Conservation (phyloP, 2,329 filamentous ascomycete genomes). For the Mycosphaerella arachidis region DNA sequence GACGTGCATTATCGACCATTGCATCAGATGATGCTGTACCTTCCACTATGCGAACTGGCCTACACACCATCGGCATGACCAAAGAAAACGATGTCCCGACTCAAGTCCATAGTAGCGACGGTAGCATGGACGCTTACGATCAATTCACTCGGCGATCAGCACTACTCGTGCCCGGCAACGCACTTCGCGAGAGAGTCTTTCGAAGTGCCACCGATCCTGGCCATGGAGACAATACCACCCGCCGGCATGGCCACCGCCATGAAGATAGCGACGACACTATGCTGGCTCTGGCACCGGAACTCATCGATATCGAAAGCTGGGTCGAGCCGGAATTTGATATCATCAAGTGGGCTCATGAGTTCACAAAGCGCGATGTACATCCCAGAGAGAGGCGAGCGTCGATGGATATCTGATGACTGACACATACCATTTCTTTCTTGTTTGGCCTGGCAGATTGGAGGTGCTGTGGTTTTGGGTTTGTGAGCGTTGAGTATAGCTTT, state of each 20-base stretch:
- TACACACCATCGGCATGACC: constrained; percentile 3
- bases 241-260: constrained; percentile 8
- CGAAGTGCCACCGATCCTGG: constrained; percentile 5
- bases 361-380: constrained; percentile 34
- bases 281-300: constrained; percentile 30
- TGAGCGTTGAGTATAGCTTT: neutral
- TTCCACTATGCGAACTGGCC: neutral
- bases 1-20: constrained; percentile 26
- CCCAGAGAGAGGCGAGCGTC: constrained; percentile 30
- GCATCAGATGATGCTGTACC: constrained; percentile 21
- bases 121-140: neutral
- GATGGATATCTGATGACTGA: constrained; percentile 1
- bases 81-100: constrained; percentile 21
- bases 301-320: constrained; percentile 27
- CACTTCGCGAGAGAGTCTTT: neutral
- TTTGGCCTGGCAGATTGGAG: neutral
- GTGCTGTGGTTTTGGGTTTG: neutral
- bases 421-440: neutral
- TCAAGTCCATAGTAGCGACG: constrained; percentile 10
- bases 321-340: constrained; percentile 27
- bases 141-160: constrained; percentile 5
- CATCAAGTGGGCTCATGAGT: constrained; percentile 27
- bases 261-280: constrained; percentile 14
- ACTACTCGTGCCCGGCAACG: neutral
- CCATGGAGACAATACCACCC: neutral